A percentile compares a stretch with the other conserved stretches of the same genome.
phyloP scores from a whole-genome alignment of 2,329 filamentous ascomycete genomes.

The Cordyceps fumosorosea region DNA sequence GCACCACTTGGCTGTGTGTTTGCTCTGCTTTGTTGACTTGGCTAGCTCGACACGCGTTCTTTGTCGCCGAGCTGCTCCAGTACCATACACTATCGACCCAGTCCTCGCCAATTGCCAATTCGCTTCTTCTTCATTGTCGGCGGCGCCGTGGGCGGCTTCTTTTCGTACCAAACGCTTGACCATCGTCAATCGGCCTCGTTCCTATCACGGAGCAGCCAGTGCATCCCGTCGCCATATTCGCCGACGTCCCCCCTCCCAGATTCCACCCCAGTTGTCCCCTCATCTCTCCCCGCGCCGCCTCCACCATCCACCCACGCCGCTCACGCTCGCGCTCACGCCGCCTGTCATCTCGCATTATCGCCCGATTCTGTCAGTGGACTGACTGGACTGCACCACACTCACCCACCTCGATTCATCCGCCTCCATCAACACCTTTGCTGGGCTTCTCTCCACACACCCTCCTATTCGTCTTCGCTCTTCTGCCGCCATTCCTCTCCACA shows the following conservation, averaged over 20 bases:
- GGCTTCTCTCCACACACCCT: neutral
- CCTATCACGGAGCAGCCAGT: neutral
- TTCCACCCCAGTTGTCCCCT: neutral
- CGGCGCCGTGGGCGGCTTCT: neutral
- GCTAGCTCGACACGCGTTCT: neutral
- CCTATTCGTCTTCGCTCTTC: neutral
- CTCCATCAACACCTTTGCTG: neutral
- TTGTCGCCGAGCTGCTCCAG: neutral
- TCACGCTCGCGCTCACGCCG: neutral
- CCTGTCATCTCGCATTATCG: neutral
- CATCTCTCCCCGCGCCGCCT: neutral
- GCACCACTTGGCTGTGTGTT: slow-evolving; percentile 9
- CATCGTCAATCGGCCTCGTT: neutral
- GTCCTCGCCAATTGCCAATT: neutral
- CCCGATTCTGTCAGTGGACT: neutral
- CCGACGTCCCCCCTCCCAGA: neutral
- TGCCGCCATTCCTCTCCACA: neutral
- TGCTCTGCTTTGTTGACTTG: neutral
- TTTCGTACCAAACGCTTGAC: neutral
- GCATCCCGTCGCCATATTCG: neutral
- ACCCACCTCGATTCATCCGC: neutral
- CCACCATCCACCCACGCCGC: neutral
- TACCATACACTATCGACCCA: neutral
- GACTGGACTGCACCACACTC: neutral
- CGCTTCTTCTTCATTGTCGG: neutral